Evolutionary conservation across 164 flowering plant genomes (phyloP), one percentile per base, ranked within the genome.

Genomic region (Liquidambar formosana): DNA sequence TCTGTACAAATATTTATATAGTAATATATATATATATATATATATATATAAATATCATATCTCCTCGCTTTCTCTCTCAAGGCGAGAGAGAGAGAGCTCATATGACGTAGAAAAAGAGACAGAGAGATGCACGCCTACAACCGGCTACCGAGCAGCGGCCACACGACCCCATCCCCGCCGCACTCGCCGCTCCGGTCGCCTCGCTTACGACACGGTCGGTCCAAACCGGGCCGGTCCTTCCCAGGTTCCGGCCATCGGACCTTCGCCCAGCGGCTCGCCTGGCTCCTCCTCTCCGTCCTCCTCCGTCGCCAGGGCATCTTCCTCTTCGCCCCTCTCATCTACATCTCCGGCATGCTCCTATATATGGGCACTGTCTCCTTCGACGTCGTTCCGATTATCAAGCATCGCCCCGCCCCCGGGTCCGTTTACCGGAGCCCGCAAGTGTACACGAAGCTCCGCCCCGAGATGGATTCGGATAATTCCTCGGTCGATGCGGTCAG

Each of bases 271-370:
- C 78, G 93, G 0, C 49, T 84, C 22, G 82, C 92, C 10, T 87
- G 87, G 87, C 63, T 79, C 41, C 28, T 91, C 13, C 81, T 91
- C n/a, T 88, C 94, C 19, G 80, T 88, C 27, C 73, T 91, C 26
- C 85, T 91, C 68, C 90, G 93, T 14, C 82, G 93, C 0, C 97
- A 89, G 71, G 97, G 94, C 45, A 75, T 91, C 52, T 91, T 91
- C 75, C 82, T 91, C 45, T 88, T 91, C 71, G 94, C 92, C 0
- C 97, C 97, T 10, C 78, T 91, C 18, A 75, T 91, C 47, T 91
- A 91, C 74, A 87, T 91, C 72, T 83, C 90, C 54, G 86, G 92
- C 41, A 91, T 91, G 94, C 77, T 91, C 10, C 83, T 89, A 21
- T 91, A 89, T 76, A 89, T 91, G 94, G 92, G 94, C 25, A 77